A percentile compares a stretch with the other conserved stretches of the same genome.
Evolutionary conservation across 2,329 filamentous ascomycete genomes (phyloP).

Genomic region (Xylariaceae sp.): DNA sequence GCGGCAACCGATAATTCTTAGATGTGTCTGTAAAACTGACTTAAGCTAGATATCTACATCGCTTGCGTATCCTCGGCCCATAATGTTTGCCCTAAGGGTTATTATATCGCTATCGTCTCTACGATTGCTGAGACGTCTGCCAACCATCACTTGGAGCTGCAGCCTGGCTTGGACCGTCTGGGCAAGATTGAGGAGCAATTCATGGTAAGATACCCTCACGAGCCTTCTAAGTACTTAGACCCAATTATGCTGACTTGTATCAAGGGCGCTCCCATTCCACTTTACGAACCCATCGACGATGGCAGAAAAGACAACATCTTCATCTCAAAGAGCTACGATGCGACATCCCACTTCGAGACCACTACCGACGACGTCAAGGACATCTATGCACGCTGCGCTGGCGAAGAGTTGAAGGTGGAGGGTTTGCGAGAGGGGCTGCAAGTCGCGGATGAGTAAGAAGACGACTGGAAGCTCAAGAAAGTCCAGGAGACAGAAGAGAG

Average conservation of each 20-base stretch:
- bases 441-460: constrained; percentile 60
- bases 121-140: constrained; percentile 89
- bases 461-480: no score
- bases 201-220: constrained; percentile 55
- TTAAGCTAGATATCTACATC: constrained; percentile 68
- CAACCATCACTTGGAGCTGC: constrained; percentile 94
- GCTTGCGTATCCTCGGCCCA: constrained; percentile 93
- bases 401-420: constrained; percentile 83
- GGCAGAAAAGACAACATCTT: constrained; percentile 88
- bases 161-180: constrained; percentile 86
- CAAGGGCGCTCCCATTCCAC: constrained; percentile 75
- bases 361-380: constrained; percentile 86
- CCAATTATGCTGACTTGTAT: constrained; percentile 4
- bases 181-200: constrained; percentile 96
- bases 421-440: constrained; percentile 76
- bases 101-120: constrained; percentile 97
- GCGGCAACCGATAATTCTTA: constrained; percentile 18
- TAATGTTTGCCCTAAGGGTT: constrained; percentile 97
- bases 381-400: constrained; percentile 79
- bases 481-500: no score
- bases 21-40: constrained; percentile 6
- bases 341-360: constrained; percentile 96
- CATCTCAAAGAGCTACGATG: constrained; percentile 98
- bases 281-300: constrained; percentile 85
- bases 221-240: neutral